Evolutionary conservation across 345 rosid species (phyloP).

Genomic region (Citrus medica): DNA sequence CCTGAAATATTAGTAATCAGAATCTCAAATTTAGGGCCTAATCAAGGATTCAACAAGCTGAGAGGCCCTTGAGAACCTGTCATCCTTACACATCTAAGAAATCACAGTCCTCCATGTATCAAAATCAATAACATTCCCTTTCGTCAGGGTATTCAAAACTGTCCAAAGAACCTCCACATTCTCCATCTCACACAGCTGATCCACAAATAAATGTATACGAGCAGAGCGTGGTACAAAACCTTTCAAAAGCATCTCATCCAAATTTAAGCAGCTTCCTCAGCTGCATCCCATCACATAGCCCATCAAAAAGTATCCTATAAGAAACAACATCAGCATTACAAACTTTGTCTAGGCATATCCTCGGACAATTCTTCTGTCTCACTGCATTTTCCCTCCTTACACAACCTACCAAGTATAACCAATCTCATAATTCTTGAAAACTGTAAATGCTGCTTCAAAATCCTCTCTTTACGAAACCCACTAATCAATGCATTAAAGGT

Average conservation of each 20-base stretch:
- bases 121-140: constrained; percentile 32
- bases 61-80: background rate
- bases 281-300: constrained; percentile 44
- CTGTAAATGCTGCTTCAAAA: constrained; percentile 39
- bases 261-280: constrained; percentile 42
- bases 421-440: too few relatives aligned
- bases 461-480: constrained; percentile 49
- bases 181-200: constrained; percentile 37
- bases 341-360: constrained; percentile 66
- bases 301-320: constrained; percentile 69
- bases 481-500: constrained; percentile 64
- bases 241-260: constrained; percentile 66
- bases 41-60: constrained; percentile 34
- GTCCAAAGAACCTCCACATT: constrained; percentile 33
- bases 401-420: constrained; percentile 37
- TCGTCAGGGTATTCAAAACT: constrained; percentile 39
- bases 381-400: constrained; percentile 49
- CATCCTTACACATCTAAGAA: constrained; percentile 29
- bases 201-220: constrained; percentile 35
- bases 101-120: constrained; percentile 43
- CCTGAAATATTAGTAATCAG: background rate
- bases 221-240: constrained; percentile 51
- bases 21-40: background rate
- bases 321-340: constrained; percentile 68
- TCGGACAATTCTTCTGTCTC: constrained; percentile 50